These are phyloP conservation scores for Bipolaris gigantea DNA, from an alignment of 2,329 filamentous ascomycete species.

Conservation along the genomic window DNA sequence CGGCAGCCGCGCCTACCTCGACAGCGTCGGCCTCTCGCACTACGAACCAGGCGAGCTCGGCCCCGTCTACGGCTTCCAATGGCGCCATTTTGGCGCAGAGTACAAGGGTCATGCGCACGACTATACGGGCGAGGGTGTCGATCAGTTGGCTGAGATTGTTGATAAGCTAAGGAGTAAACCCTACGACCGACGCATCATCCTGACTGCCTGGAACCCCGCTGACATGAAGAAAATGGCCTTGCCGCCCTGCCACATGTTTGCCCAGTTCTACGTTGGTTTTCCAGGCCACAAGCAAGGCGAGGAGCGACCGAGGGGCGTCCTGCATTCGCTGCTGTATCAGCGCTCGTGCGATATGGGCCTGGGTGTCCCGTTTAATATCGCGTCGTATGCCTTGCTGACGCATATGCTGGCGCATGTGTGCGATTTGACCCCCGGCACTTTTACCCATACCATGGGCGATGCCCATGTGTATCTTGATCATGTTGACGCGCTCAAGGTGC, in stretches of 20 bases:
- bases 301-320: slow-evolving; percentile 60
- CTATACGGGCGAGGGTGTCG: slow-evolving; percentile 85
- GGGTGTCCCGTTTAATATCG: slow-evolving; percentile 97
- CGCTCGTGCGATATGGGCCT: slow-evolving; percentile 95
- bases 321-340: slow-evolving; percentile 92
- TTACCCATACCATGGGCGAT: slow-evolving; percentile 97
- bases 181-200: slow-evolving; percentile 85
- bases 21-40: slow-evolving; percentile 77
- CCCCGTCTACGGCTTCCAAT: slow-evolving; percentile 97
- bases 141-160: slow-evolving; percentile 90
- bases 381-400: slow-evolving; percentile 87
- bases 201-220: slow-evolving; percentile 90
- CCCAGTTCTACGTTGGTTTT: slow-evolving; percentile 89
- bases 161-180: slow-evolving; percentile 80
- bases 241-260: slow-evolving; percentile 96
- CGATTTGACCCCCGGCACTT: slow-evolving; percentile 78
- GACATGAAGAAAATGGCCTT: slow-evolving; percentile 87
- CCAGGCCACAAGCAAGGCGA: slow-evolving; percentile 48
- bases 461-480: slow-evolving; percentile 97
- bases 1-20: slow-evolving; percentile 85
- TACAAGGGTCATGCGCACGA: slow-evolving; percentile 71
- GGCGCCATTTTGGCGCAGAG: slow-evolving; percentile 94
- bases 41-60: slow-evolving; percentile 88
- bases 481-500: slow-evolving; percentile 79
- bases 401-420: slow-evolving; percentile 93